Conservation (phyloP, 2,329 filamentous ascomycete species). For the Penicillium sp. region DNA sequence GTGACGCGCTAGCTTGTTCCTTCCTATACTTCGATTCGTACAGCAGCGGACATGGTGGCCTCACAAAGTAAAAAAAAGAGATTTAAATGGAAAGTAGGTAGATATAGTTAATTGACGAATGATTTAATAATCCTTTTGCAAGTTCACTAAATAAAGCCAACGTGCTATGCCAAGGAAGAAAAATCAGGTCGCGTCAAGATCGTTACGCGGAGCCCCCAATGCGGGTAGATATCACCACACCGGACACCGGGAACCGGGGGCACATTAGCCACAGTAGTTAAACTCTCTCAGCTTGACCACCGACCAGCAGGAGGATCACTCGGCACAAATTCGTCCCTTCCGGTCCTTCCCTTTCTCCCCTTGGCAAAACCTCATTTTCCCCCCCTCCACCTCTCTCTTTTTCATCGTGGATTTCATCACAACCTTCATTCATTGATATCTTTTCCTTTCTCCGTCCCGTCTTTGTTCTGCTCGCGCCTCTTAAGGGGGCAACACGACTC, state of each 20-base stretch:
- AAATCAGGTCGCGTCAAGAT: neutral
- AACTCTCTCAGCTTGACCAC: slow-evolving; percentile 4
- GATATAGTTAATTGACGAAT: neutral
- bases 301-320: slow-evolving; percentile 25
- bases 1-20: neutral
- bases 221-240: slow-evolving; percentile 35
- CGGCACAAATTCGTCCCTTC: slow-evolving; percentile 27
- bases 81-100: neutral
- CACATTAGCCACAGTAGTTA: neutral
- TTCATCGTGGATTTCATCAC: neutral
- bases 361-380: slow-evolving; percentile 13
- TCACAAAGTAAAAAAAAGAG: neutral
- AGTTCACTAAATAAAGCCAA: neutral
- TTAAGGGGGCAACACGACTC: slow-evolving; percentile 24
- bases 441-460: slow-evolving; percentile 14
- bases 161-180: neutral
- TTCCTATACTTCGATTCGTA: neutral
- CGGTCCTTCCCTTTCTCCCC: slow-evolving; percentile 23
- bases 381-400: neutral
- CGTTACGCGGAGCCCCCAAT: slow-evolving; percentile 19
- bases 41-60: neutral
- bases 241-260: no score
- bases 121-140: neutral
- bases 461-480: slow-evolving; percentile 24
- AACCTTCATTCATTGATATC: slow-evolving; percentile 9